Percentiles rank a stretch among this genome's conserved stretches.
These are phyloP conservation scores for Magnusiomyces suaveolens DNA, from an alignment of 1,139 yeast genomes.

Conservation along the genomic window DNA sequence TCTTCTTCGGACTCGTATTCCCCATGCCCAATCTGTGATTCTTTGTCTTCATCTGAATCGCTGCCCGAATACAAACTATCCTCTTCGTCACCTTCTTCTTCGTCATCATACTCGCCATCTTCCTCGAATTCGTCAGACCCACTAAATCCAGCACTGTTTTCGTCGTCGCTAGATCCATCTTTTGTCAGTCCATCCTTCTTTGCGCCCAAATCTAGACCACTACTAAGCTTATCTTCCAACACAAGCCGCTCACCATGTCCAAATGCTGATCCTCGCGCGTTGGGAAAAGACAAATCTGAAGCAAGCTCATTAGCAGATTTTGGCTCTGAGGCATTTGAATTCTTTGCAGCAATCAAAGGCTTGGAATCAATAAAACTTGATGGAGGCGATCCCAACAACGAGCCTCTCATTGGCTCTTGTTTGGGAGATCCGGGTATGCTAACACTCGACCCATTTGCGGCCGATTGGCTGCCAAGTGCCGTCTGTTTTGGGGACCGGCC, in stretches of 20 bases:
- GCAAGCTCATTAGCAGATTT: neutral
- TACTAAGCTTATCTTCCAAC: neutral
- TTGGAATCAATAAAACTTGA: neutral
- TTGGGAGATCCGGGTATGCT: conserved; percentile 1
- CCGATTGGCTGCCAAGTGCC: conserved; percentile 16
- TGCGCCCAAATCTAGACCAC: neutral
- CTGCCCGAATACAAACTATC: too few relatives aligned
- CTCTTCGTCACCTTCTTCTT: neutral
- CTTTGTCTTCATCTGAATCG: neutral
- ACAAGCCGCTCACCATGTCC: too few relatives aligned
- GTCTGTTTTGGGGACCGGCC: conserved; percentile 20
- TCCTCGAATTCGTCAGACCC: neutral
- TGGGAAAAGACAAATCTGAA: too few relatives aligned
- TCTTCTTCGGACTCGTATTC: neutral
- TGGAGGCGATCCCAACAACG: neutral
- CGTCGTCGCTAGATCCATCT: neutral
- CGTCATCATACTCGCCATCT: neutral
- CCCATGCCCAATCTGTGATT: neutral
- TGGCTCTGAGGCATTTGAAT: neutral
- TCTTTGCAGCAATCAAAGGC: neutral
- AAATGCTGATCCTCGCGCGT: too few relatives aligned
- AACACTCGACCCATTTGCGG: neutral
- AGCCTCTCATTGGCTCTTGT: neutral
- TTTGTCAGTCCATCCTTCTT: neutral
- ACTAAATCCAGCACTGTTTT: neutral